Conservation (phyloP, 2,329 filamentous ascomycete genomes). For the Parasarocladium wereldwijsianum region DNA sequence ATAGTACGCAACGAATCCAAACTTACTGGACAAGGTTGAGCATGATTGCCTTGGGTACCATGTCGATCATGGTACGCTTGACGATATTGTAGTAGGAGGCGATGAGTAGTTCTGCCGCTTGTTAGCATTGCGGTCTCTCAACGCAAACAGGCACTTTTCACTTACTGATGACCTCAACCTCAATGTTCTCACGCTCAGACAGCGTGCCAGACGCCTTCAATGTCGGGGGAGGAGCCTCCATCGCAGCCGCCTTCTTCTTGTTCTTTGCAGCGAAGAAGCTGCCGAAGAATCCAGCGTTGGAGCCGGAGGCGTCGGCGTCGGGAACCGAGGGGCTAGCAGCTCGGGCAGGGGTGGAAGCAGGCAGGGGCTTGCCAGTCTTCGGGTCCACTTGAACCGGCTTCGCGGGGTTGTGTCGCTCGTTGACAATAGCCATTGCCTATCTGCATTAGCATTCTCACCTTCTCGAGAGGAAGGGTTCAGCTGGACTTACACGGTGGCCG, state of each 20-base stretch:
- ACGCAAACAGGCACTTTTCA: constrained; percentile 10
- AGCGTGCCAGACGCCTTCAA: constrained; percentile 90
- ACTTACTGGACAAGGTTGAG: constrained; percentile 86
- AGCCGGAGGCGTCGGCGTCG: constrained; percentile 26
- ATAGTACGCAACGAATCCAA: neutral
- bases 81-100: constrained; percentile 97
- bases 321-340: constrained; percentile 59
- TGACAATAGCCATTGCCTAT: constrained; percentile 90
- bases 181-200: constrained; percentile 84
- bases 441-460: constrained; percentile 9
- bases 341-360: constrained; percentile 51
- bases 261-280: constrained; percentile 99
- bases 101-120: constrained; percentile 66
- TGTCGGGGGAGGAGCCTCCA: constrained; percentile 86
- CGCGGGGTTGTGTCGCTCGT: constrained; percentile 68
- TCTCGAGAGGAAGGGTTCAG: no score
- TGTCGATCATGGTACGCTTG: constrained; percentile 96
- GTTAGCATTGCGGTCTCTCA: constrained; percentile 6
- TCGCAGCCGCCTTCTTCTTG: constrained; percentile 99
- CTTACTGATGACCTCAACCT: constrained; percentile 96
- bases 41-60: constrained; percentile 99
- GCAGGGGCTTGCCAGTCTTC: constrained; percentile 92
- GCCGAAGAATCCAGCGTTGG: constrained; percentile 80
- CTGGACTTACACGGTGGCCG: constrained; percentile 68
- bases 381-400: constrained; percentile 94